Evolutionary conservation across 2,329 filamentous ascomycete genomes (phyloP).

Genomic region (Penicillium sclerotiorum): DNA sequence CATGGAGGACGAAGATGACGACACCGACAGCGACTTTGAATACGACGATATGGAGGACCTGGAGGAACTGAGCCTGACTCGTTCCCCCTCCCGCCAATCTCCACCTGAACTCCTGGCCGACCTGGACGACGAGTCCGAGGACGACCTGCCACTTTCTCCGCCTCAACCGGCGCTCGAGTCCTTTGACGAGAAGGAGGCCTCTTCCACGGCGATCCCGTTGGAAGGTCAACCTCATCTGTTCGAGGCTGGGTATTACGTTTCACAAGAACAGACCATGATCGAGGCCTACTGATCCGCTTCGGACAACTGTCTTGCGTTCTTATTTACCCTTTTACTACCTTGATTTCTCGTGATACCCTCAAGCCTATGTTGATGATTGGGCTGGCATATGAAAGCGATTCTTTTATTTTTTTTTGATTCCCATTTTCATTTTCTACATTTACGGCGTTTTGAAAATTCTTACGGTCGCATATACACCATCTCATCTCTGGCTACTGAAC

Average conservation of each 20-base stretch:
- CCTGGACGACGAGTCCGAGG: slow-evolving; percentile 66
- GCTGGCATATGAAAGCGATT: slow-evolving; percentile 13
- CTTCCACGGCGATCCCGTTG: slow-evolving; percentile 44
- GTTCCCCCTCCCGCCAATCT: slow-evolving; percentile 67
- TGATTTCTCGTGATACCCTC: slow-evolving; percentile 26
- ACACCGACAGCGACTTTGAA: slow-evolving; percentile 60
- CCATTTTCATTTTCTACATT: slow-evolving; percentile 13
- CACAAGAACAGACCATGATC: slow-evolving; percentile 50
- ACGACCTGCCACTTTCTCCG: slow-evolving; percentile 75
- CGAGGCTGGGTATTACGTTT: slow-evolving; percentile 53
- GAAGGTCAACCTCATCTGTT: slow-evolving; percentile 45
- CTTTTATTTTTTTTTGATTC: slow-evolving; percentile 8
- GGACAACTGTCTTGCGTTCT: slow-evolving; percentile 17
- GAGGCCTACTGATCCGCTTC: slow-evolving; percentile 48
- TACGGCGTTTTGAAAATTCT: slow-evolving; percentile 25
- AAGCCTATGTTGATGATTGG: slow-evolving; percentile 18
- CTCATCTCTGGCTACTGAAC: not conserved
- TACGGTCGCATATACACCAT: slow-evolving; percentile 3
- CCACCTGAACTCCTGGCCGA: slow-evolving; percentile 72
- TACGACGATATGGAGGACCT: slow-evolving; percentile 63
- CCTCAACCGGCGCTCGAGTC: slow-evolving; percentile 58
- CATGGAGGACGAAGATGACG: slow-evolving; percentile 36
- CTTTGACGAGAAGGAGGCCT: slow-evolving; percentile 62
- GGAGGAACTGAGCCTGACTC: slow-evolving; percentile 66
- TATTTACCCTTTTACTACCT: slow-evolving; percentile 21